These are phyloP conservation scores for Colletotrichum graminicola DNA, from an alignment of 2,329 filamentous ascomycete species.

Conservation along the genomic window DNA sequence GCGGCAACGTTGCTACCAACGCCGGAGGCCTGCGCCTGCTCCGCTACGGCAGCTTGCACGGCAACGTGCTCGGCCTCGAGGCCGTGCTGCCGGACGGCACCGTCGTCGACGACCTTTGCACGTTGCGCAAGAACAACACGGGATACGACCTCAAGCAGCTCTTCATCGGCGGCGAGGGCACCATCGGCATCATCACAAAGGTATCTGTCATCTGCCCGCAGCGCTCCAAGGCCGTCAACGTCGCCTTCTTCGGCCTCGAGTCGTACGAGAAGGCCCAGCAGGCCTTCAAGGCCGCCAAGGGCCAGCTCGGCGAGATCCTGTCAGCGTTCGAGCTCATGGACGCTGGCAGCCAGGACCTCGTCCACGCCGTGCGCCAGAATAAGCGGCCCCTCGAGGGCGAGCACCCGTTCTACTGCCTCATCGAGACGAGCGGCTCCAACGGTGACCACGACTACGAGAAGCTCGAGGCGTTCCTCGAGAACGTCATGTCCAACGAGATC, in stretches of 20 bases:
- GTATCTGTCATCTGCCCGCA: constrained; percentile 92
- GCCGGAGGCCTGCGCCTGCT: constrained; percentile 91
- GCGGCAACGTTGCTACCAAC: constrained; percentile 96
- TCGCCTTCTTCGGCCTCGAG: constrained; percentile 92
- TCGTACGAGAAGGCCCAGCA: constrained; percentile 90
- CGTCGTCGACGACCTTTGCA: constrained; percentile 88
- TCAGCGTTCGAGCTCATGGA: constrained; percentile 99
- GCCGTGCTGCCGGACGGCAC: constrained; percentile 95
- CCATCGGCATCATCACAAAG: constrained; percentile 92
- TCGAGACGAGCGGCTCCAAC: constrained; percentile 97
- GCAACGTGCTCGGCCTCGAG: constrained; percentile 91
- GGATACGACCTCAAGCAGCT: constrained; percentile 97
- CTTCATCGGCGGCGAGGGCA: constrained; percentile 96
- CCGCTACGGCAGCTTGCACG: constrained; percentile 94
- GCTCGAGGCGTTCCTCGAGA: constrained; percentile 88
- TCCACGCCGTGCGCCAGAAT: constrained; percentile 79
- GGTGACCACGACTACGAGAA: constrained; percentile 94
- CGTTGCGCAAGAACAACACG: constrained; percentile 97
- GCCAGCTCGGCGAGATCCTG: constrained; percentile 91
- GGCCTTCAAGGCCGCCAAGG: constrained; percentile 90
- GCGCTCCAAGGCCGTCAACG: constrained; percentile 88
- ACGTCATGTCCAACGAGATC: constrained; percentile 89
- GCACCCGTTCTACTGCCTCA: constrained; percentile 94
- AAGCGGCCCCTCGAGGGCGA: constrained; percentile 85
- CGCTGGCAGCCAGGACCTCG: constrained; percentile 81